A percentile compares a stretch with the other conserved stretches of the same genome.
phyloP scores from a whole-genome alignment of 208 protist genomes.

The Wallacemonas sp. region DNA sequence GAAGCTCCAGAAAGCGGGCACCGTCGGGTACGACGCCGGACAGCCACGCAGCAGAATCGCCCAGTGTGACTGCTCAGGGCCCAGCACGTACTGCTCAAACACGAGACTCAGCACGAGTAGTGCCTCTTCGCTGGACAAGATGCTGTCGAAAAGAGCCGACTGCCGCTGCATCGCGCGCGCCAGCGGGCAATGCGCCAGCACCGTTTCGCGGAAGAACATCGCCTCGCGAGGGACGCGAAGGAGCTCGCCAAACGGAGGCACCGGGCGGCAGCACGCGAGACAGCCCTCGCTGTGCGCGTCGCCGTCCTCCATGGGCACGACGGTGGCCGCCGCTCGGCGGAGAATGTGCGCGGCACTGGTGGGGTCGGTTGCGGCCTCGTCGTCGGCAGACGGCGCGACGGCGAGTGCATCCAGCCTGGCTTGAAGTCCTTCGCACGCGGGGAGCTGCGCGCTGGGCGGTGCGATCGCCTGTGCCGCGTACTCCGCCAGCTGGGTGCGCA shows the following conservation, averaged over 20 bases:
- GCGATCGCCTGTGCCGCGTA: conserved; percentile 50
- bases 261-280: conserved; percentile 52
- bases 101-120: conserved; percentile 78
- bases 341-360: not conserved
- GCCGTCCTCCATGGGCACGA: conserved; percentile 40
- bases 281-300: conserved; percentile 66
- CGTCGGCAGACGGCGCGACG: no score
- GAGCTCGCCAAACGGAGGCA: conserved; percentile 56
- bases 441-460: conserved; percentile 23
- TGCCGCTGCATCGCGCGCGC: conserved; percentile 45
- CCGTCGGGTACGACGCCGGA: conserved; percentile 64
- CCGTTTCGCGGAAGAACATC: conserved; percentile 72
- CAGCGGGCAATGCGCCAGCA: conserved; percentile 53
- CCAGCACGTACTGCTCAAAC: conserved; percentile 72
- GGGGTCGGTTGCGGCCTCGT: not conserved
- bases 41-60: conserved; percentile 49
- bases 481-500: conserved; percentile 33
- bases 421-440: conserved; percentile 1
- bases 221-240: conserved; percentile 67
- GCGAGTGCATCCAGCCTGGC: not conserved
- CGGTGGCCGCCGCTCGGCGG: conserved; percentile 6
- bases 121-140: conserved; percentile 69
- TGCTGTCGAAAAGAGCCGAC: conserved; percentile 32
- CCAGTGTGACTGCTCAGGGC: conserved; percentile 64
- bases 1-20: conserved; percentile 72